Base-by-base conservation (phyloP, 83 land plant species). In the Diphasiastrum complanatum region DNA sequence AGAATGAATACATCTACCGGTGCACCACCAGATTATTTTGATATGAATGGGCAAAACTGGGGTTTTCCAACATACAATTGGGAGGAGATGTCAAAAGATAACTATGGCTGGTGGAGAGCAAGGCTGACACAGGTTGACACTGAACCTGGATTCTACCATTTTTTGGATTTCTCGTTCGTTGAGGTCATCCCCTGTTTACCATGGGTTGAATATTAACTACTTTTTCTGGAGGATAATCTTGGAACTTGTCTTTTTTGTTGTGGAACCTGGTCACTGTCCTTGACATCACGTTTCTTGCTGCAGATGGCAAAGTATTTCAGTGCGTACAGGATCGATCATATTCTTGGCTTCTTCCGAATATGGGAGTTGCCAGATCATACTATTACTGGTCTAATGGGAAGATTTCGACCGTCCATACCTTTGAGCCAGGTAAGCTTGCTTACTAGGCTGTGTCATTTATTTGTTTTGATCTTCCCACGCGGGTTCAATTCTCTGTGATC, bases 61-160 rank as follows among this genome's bases (percentile, higher is more conserved):
- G 98, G 98, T 5, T 93, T 93, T 56, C 98, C 98, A 0, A 93
- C 98, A 30, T 93, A 93, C 54, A 85, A 89, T 48, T 93, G 99
- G 99, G 96, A 93, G 76, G 99, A 93, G 71, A 93, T 93, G 99
- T 81, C 99, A 2, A 93, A 93, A 65, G 99, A 93, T 54, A 89
- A 93, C 56, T 93, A 85, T 77, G 86, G 76, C 46, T 93, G 99
- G 99, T 93, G 99, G 99, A 82, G 91, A 52, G 83, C 85, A 27
- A 85, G 99, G 47, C 62, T 93, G 48, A 63, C 89, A 24, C 99
- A 93, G 99, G 99, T 93, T 25, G 4, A 57, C 0, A 36, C 23
- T 67, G 18, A 10, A 4, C 1, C 47, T 29, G 5, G 51, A 18
- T 46, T 29, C 32, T n/a, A n/a, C n/a, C n/a, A n/a, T n/a, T n/a